Percentiles rank a stretch among this genome's conserved stretches.
These are phyloP conservation scores for Lecanoromycetidae sp. DNA, from an alignment of 2,329 filamentous ascomycete genomes.

Conservation along the genomic window DNA sequence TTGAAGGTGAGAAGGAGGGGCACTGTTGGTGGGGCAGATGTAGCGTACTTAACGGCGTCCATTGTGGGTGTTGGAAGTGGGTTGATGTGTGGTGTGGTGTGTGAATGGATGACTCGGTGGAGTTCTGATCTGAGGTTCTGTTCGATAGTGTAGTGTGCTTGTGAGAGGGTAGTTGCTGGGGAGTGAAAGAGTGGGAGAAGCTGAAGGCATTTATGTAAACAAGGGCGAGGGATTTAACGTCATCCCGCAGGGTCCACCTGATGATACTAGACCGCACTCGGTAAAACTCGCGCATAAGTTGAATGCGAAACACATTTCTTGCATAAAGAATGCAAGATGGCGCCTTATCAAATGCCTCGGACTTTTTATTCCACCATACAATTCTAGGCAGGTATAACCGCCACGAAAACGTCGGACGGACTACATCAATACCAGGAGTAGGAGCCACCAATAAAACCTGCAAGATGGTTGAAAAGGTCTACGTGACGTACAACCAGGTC, in stretches of 20 bases:
- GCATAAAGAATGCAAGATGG: slow-evolving; percentile 6
- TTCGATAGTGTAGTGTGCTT: neutral
- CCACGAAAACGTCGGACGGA: neutral
- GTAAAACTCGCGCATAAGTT: neutral
- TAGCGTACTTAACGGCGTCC: slow-evolving; percentile 37
- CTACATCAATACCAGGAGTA: neutral
- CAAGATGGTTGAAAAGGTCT: slow-evolving; percentile 73
- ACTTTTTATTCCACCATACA: neutral
- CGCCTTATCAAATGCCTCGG: neutral
- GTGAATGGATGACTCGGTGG: neutral
- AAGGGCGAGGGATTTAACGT: neutral
- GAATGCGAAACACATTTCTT: neutral
- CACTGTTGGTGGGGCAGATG: neutral
- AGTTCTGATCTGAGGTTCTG: neutral
- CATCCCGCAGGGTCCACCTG: neutral
- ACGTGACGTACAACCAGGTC: slow-evolving; percentile 88
- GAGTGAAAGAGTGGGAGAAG: neutral
- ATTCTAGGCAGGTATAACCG: neutral
- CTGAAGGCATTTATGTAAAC: neutral
- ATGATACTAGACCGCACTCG: neutral
- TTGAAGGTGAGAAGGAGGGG: neutral
- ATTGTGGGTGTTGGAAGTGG: slow-evolving; percentile 28
- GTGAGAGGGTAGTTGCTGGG: too few relatives aligned
- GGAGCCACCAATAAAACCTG: neutral
- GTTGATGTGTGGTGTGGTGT: slow-evolving; percentile 7